These are phyloP conservation scores for Thielaviopsis cerberus DNA, from an alignment of 2,329 filamentous ascomycete genomes.

Conservation along the genomic window DNA sequence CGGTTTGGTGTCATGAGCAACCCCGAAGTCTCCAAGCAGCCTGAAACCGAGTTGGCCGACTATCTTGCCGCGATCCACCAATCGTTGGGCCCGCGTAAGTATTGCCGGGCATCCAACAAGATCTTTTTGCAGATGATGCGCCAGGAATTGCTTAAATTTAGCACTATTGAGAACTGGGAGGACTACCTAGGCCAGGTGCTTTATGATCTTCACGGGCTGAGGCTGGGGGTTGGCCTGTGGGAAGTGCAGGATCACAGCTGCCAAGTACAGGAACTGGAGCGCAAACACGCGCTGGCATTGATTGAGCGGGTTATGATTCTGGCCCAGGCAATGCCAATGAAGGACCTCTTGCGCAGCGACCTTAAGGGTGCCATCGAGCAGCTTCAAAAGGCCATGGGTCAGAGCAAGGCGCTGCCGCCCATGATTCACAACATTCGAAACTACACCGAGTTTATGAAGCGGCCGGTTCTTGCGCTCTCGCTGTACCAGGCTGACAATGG, in stretches of 20 bases:
- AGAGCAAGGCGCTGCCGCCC: conserved; percentile 57
- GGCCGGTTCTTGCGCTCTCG: conserved; percentile 62
- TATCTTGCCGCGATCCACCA: conserved; percentile 69
- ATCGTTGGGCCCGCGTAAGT: conserved; percentile 63
- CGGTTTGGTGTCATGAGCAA: conserved; percentile 46
- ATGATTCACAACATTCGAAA: conserved; percentile 78
- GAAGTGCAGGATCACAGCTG: conserved; percentile 66
- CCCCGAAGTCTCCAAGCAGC: conserved; percentile 45
- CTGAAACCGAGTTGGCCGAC: conserved; percentile 56
- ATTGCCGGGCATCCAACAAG: conserved; percentile 71
- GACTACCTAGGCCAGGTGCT: conserved; percentile 72
- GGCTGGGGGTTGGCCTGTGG: conserved; percentile 48
- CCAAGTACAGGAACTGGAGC: conserved; percentile 45
- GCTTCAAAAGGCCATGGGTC: conserved; percentile 72
- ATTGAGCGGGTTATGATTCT: conserved; percentile 70
- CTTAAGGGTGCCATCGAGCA: conserved; percentile 80
- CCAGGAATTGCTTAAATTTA: conserved; percentile 60
- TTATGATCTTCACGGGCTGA: conserved; percentile 66
- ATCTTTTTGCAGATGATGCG: conserved; percentile 80
- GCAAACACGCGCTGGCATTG: conserved; percentile 59
- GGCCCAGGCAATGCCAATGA: conserved; percentile 68
- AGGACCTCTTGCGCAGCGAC: conserved; percentile 80
- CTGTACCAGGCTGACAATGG: conserved; percentile 70
- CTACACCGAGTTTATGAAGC: conserved; percentile 63
- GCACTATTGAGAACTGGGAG: conserved; percentile 64